These are phyloP conservation scores for Macrolepiota albuminosa DNA, from an alignment of 768 basidiomycete species.

Conservation along the genomic window DNA sequence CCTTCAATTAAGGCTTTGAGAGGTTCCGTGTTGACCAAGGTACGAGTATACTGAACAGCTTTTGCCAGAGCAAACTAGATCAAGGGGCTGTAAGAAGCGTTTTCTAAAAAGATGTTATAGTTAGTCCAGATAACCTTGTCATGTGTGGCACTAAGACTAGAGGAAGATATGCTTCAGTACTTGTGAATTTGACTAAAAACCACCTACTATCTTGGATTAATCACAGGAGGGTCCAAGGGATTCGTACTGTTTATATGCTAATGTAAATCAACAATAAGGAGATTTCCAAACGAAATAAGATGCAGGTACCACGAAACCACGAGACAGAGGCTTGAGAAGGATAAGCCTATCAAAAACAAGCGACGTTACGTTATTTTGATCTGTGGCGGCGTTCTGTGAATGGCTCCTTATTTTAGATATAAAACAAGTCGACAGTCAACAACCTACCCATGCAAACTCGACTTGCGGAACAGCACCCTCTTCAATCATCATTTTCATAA, in stretches of 20 bases:
- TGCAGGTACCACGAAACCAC: constrained; percentile 9
- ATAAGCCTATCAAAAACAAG: constrained; percentile 11
- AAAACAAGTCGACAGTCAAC: background rate
- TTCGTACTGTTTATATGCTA: constrained; percentile 14
- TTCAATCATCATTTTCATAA: constrained; percentile 7
- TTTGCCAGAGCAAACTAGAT: constrained; percentile 13
- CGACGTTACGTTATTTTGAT: constrained; percentile 5
- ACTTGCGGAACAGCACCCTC: constrained; percentile 10
- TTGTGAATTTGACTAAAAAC: background rate
- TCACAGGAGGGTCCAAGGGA: constrained; percentile 10
- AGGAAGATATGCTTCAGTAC: background rate
- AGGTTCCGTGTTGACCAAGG: constrained; percentile 7
- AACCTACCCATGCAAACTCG: constrained; percentile 14
- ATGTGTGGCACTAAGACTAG: constrained; percentile 8
- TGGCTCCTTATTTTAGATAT: background rate
- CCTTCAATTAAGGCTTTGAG: constrained; percentile 11
- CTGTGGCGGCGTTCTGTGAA: constrained; percentile 8
- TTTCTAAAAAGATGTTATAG: too few species aligned
- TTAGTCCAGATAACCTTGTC: constrained; percentile 6
- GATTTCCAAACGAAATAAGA: background rate
- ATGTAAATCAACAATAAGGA: background rate
- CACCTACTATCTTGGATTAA: constrained; percentile 12
- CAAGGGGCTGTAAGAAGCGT: background rate
- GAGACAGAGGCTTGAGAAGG: constrained; percentile 12
- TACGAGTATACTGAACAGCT: constrained; percentile 13